Percentiles rank a stretch among this genome's conserved stretches.
Conservation (phyloP, 306 rosid genomes). For the Glycine soja region DNA sequence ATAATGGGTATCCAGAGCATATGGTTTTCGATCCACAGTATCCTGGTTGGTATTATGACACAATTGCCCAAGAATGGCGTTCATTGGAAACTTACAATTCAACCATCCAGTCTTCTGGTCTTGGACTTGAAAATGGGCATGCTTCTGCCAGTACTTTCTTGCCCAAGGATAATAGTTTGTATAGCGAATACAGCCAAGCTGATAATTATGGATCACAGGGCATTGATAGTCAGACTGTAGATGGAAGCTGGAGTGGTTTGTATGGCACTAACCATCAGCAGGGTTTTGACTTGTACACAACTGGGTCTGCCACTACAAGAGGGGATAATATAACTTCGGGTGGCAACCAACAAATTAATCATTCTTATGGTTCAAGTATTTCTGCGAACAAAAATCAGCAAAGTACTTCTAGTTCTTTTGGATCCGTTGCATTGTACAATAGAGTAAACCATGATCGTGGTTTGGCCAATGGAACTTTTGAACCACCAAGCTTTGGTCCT, state of each 20-base stretch:
- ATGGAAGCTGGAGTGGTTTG: conserved; percentile 59
- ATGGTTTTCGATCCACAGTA: conserved; percentile 81
- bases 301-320: conserved; percentile 45
- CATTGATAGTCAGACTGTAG: conserved; percentile 54
- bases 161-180: conserved; percentile 47
- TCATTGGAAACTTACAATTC: conserved; percentile 64
- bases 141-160: conserved; percentile 43
- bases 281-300: conserved; percentile 52
- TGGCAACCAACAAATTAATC: conserved; percentile 59
- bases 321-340: conserved; percentile 48
- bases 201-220: conserved; percentile 55
- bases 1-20: conserved; percentile 73
- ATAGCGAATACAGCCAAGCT: conserved; percentile 53
- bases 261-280: conserved; percentile 58
- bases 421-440: conserved; percentile 58
- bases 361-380: conserved; percentile 56
- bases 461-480: conserved; percentile 61
- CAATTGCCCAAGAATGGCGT: conserved; percentile 74
- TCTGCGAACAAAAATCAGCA: conserved; percentile 59
- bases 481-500: conserved; percentile 54
- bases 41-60: conserved; percentile 89
- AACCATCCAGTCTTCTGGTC: conserved; percentile 52
- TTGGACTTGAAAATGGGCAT: conserved; percentile 54
- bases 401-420: conserved; percentile 58
- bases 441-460: conserved; percentile 58